phyloP scores from a whole-genome alignment of 129 eudicot genomes.

The Gnaphalium uliginosum region DNA sequence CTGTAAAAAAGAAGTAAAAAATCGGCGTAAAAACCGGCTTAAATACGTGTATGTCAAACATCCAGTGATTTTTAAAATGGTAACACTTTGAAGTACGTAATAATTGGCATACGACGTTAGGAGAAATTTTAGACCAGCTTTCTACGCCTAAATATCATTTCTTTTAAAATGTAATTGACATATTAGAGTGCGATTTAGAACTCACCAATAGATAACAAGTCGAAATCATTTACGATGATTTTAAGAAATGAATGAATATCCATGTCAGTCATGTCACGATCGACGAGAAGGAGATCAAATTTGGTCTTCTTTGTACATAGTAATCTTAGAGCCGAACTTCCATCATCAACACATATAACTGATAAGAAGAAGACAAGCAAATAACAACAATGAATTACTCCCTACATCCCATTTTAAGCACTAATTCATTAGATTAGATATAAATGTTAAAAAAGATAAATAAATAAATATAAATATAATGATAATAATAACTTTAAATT shows the following conservation, averaged over 20 bases:
- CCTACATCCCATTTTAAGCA: too few species aligned
- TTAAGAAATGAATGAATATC: conserved; percentile 32
- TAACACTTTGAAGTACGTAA: too few species aligned
- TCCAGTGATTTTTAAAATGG: too few species aligned
- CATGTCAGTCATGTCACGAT: conserved; percentile 19
- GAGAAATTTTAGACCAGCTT: too few species aligned
- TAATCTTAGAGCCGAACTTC: conserved; percentile 25
- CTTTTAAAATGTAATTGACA: neutral
- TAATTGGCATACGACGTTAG: too few species aligned
- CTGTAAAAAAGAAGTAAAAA: too few species aligned
- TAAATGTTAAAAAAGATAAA: too few species aligned
- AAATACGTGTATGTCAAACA: too few species aligned
- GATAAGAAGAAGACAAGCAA: neutral
- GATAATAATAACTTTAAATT: too few species aligned
- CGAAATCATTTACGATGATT: conserved; percentile 14
- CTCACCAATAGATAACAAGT: conserved; percentile 30
- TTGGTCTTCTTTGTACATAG: conserved; percentile 8
- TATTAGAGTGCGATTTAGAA: neutral
- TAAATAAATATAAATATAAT: too few species aligned
- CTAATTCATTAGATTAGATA: too few species aligned
- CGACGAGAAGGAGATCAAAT: conserved; percentile 34
- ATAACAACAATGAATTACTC: neutral
- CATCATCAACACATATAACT: conserved; percentile 30
- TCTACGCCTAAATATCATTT: neutral
- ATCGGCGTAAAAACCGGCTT: too few species aligned